A percentile compares a stretch with the other conserved stretches of the same genome.
phyloP scores from a whole-genome alignment of 2,329 filamentous ascomycete genomes.

The Tolypocladium inflatum region DNA sequence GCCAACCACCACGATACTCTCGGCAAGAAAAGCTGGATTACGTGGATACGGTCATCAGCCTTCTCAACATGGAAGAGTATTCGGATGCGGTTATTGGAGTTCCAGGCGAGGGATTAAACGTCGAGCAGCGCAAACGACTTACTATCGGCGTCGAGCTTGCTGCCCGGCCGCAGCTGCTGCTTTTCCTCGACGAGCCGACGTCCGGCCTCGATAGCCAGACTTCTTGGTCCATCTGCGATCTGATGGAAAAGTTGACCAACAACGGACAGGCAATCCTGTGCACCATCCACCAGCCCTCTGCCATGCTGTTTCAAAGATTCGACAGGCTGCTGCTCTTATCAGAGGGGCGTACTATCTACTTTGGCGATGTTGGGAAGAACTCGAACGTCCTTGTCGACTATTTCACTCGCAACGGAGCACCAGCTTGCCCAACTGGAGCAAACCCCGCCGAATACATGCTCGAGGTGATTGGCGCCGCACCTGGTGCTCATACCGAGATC shows the following conservation, averaged over 20 bases:
- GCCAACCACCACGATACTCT: background rate
- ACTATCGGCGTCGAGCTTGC: slow-evolving; percentile 40
- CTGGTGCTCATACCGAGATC: background rate
- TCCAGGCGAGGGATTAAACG: background rate
- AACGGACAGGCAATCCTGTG: slow-evolving; percentile 38
- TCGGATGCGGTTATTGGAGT: background rate
- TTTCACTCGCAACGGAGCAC: slow-evolving; percentile 52
- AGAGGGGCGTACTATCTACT: slow-evolving; percentile 33
- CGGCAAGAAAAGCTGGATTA: background rate
- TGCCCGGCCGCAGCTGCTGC: slow-evolving; percentile 33
- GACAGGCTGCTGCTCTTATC: slow-evolving; percentile 49
- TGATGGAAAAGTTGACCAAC: slow-evolving; percentile 53
- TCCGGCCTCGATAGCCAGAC: slow-evolving; percentile 49
- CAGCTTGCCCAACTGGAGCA: slow-evolving; percentile 37
- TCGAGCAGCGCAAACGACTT: slow-evolving; percentile 27
- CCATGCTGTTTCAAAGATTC: slow-evolving; percentile 32
- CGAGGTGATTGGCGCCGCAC: slow-evolving; percentile 17
- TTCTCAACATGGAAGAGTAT: background rate
- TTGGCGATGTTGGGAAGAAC: slow-evolving; percentile 43
- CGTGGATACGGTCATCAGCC: background rate
- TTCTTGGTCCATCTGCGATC: slow-evolving; percentile 63
- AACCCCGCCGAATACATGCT: slow-evolving; percentile 65
- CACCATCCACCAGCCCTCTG: slow-evolving; percentile 41
- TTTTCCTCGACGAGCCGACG: slow-evolving; percentile 47
- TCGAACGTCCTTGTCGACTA: slow-evolving; percentile 35